Evolutionary conservation across 495 filamentous ascomycete species (phyloP).

Genomic region (Beverwykella pulmonaria): DNA sequence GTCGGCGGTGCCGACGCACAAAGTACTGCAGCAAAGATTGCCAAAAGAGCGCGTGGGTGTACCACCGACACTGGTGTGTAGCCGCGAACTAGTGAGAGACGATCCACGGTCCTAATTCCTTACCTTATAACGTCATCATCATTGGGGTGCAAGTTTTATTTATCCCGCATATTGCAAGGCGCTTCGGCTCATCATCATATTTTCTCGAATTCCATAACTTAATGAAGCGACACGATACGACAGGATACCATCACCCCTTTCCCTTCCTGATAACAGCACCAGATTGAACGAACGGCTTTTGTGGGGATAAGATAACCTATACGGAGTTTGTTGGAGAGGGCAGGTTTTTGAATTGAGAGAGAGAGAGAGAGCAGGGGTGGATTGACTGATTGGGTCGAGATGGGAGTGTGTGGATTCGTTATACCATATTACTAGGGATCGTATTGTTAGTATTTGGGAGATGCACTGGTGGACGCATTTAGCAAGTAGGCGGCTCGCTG

Average conservation of each 20-base stretch:
- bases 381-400: neutral
- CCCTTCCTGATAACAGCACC: neutral
- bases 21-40: constrained; percentile 99
- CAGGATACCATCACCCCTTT: constrained; percentile 29
- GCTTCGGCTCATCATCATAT: constrained; percentile 27
- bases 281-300: constrained; percentile 31
- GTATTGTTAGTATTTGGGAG: constrained; percentile 15
- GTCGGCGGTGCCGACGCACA: constrained; percentile 90
- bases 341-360: neutral
- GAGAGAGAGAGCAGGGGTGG: constrained; percentile 1
- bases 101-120: constrained; percentile 6
- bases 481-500: neutral
- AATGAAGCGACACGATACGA: constrained; percentile 36
- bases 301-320: constrained; percentile 31
- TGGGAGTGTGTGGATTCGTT: constrained; percentile 6
- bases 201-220: constrained; percentile 33
- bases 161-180: constrained; percentile 40
- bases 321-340: constrained; percentile 30
- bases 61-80: constrained; percentile 96
- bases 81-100: constrained; percentile 58
- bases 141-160: constrained; percentile 29
- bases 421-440: constrained; percentile 28
- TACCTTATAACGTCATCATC: constrained; percentile 24
- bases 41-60: constrained; percentile 98
- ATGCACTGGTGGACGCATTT: constrained; percentile 2